Base-by-base conservation (phyloP, 148 eudicot genomes). In the Rhododendron kiyosumense region DNA sequence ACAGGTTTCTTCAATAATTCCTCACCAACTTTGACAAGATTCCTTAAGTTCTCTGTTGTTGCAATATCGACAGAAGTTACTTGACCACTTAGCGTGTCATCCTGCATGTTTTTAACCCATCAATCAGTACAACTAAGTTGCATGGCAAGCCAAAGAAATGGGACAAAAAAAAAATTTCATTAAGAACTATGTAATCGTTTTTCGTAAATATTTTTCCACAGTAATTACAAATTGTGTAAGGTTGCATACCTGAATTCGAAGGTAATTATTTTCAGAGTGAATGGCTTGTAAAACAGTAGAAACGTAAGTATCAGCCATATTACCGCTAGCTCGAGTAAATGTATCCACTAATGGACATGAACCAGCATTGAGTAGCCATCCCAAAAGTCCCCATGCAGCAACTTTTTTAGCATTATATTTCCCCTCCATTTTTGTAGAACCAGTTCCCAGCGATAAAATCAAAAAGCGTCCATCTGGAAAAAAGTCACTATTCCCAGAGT, bases 401-500 rank as follows among this genome's bases (percentile, higher is more conserved):
- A 90, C 89, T 10, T 24, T 52, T 3, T 87, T 79, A 8, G 91
- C 92, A 36, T 45, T 17, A 52, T 88, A 90, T 79, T 83, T 87
- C 17, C 80, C 78, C 46, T 87, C 89, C 1, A 57, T 4, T 83
- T 88, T 91, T 0, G 90, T 20, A 13, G 89, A 57, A n/a, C 92
- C 92, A 0, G 90, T 90, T 24, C 94, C 92, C 28, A 92, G 12
- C 7, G 94, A 90, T 24, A 90, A 41, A 43, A 92, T 91, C 61
- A 90, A 13, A 34, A 87, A 83, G 20, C 90, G 32, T 14, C 86
- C 71, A 80, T 88, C 10, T 45, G 88, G 87, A 59, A 49, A 84
- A 81, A 89, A 90, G 65, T 90, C 90, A 0, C 86, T 82, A 61
- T 73, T 89, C 28, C 89, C 89, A 2, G 74, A 24, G 26, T 71